A percentile compares a stretch with the other conserved stretches of the same genome.
These are phyloP conservation scores for Plasmodium malariae DNA, from an alignment of 169 alveolate species.

Conservation along the genomic window DNA sequence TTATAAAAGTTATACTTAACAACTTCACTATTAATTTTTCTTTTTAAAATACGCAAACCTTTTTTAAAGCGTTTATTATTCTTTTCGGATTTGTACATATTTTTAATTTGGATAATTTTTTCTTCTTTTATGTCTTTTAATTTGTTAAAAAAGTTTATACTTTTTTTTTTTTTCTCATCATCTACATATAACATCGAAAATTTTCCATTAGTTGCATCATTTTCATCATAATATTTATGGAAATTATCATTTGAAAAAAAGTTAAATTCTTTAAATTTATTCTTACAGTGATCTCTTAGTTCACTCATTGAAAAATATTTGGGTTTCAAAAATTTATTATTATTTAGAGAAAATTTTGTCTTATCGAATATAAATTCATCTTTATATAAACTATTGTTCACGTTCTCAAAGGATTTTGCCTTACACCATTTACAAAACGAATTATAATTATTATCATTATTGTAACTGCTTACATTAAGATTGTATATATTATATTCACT, in stretches of 20 bases:
- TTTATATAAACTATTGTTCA: background rate
- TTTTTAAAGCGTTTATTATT: conserved; percentile 22
- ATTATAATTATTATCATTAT: background rate
- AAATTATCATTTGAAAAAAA: conserved; percentile 7
- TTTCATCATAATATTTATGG: conserved; percentile 6
- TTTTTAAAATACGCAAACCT: conserved; percentile 38
- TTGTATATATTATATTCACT: too few relatives aligned
- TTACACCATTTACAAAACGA: background rate
- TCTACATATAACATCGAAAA: too few relatives aligned
- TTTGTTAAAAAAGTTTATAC: conserved; percentile 30
- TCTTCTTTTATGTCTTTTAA: conserved; percentile 67
- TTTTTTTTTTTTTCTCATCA: conserved; percentile 17
- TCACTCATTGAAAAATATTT: conserved; percentile 16
- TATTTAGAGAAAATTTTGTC: background rate
- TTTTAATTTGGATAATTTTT: conserved; percentile 56
- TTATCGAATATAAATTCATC: background rate
- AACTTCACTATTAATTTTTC: conserved; percentile 17
- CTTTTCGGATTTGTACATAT: conserved; percentile 64
- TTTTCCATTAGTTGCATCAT: background rate
- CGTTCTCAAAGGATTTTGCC: background rate
- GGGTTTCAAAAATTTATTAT: background rate
- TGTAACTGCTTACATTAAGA: background rate
- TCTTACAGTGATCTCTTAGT: conserved; percentile 16
- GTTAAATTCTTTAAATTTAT: conserved; percentile 4
- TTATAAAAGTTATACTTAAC: background rate